Evolutionary conservation across 768 basidiomycete genomes (phyloP), one percentile per base, ranked within the genome.

Genomic region (Mycena galericulata): DNA sequence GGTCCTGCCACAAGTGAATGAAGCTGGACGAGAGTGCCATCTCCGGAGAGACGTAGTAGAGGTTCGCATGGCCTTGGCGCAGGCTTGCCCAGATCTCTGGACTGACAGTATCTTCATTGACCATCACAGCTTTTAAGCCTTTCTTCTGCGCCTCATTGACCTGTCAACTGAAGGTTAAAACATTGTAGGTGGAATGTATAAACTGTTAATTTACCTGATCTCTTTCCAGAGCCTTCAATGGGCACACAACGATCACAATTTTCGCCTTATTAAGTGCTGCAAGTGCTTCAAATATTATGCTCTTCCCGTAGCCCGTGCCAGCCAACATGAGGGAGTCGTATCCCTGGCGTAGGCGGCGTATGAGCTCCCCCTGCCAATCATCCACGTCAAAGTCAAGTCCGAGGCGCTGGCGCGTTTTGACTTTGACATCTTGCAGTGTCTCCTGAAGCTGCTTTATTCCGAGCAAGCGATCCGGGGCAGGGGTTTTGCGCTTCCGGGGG

Each of bases 151-250:
- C 70, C 34, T 54, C 34, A 20, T 40, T 40, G 24, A 65, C 70
- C 70, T 72, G n/a, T n/a, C 24, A n/a, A n/a, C 24, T 0, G 9
- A 24, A 9, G 1, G 38, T 15, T 4, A 22, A 20, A n/a, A 11
- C 38, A 9, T n/a, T 14, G 24, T 51, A 26, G 26, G 29, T 22
- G 26, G 6, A 51, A 11, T 7, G 20, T 8, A 6, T 26, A 30
- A 26, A 32, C 50, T 12, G 9, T 51, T 27, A 32, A n/a, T 36
- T 11, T 36, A 73, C 72, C 68, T 73, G 68, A 62, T 72, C 73
- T 30, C 32, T 27, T 63, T 72, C 49, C n/a, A 74, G 53, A 4
- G 72, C 68, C 30, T 74, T 74, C 30, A 74, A 50, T 11, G 72
- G 73, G 17, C 67, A 70, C 4, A 74, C 64, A 18, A 74, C 65